These are phyloP conservation scores for Dendrobium catenatum DNA, from an alignment of 106 monocot genomes.

Conservation along the genomic window DNA sequence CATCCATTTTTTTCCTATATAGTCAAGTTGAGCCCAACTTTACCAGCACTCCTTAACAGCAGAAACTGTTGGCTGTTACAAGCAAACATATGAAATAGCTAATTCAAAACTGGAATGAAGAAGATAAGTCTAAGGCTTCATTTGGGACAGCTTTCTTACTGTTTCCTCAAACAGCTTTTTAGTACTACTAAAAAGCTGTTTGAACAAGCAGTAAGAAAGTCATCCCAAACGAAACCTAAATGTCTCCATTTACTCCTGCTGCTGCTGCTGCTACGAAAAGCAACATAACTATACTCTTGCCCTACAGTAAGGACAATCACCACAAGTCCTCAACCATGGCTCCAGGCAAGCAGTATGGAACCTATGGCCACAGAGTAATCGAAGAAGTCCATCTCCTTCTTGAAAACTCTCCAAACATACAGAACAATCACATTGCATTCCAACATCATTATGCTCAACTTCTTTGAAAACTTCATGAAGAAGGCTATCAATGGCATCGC, in stretches of 20 bases:
- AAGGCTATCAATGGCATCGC: slow-evolving; percentile 26
- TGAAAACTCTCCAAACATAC: slow-evolving; percentile 66
- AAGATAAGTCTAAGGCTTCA: too few species aligned
- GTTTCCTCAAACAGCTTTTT: too few species aligned
- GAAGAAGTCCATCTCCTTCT: slow-evolving; percentile 43
- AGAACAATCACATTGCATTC: slow-evolving; percentile 34
- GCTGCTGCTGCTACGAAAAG: too few species aligned
- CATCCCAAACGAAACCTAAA: too few species aligned
- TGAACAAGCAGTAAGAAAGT: too few species aligned
- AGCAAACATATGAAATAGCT: not conserved
- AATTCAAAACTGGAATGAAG: too few species aligned
- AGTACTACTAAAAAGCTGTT: too few species aligned
- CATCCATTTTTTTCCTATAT: too few species aligned
- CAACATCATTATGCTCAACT: not conserved
- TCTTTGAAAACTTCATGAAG: slow-evolving; percentile 35
- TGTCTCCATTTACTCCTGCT: too few species aligned
- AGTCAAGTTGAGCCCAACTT: too few species aligned
- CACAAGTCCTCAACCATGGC: slow-evolving; percentile 59
- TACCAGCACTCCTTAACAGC: too few species aligned
- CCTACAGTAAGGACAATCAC: slow-evolving; percentile 85
- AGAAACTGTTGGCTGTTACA: not conserved
- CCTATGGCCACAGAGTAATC: slow-evolving; percentile 48
- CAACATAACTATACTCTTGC: slow-evolving; percentile 9
- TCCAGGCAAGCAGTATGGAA: slow-evolving; percentile 57
- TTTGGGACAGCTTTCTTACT: not conserved